Percentiles rank a stretch among this genome's conserved stretches.
Evolutionary conservation across 2,329 filamentous ascomycete species (phyloP).

Genomic region (Amesomyces nigricolor): DNA sequence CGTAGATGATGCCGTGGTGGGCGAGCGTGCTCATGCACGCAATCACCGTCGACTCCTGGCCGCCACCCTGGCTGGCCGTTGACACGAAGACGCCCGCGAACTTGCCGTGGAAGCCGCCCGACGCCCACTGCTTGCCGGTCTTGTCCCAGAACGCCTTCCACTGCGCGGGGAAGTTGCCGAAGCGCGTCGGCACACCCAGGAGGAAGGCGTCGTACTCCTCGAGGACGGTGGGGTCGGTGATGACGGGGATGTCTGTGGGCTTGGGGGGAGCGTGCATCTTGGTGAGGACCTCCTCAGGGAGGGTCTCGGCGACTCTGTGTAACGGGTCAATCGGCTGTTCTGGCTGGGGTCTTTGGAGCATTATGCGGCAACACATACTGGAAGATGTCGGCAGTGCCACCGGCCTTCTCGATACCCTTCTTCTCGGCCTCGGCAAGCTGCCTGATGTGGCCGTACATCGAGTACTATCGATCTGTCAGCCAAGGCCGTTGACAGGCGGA

Average conservation of each 20-base stretch:
- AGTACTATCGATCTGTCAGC: slow-evolving; percentile 56
- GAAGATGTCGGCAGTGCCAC: slow-evolving; percentile 74
- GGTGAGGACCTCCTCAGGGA: slow-evolving; percentile 69
- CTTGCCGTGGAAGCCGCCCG: slow-evolving; percentile 77
- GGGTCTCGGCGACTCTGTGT: slow-evolving; percentile 72
- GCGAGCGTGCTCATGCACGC: slow-evolving; percentile 75
- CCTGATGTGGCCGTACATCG: slow-evolving; percentile 87
- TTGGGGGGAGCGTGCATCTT: slow-evolving; percentile 92
- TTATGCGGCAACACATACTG: slow-evolving; percentile 50
- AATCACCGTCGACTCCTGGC: slow-evolving; percentile 85
- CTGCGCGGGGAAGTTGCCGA: slow-evolving; percentile 94
- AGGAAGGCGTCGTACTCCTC: slow-evolving; percentile 82
- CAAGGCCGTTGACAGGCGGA: neutral
- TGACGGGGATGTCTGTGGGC: slow-evolving; percentile 58
- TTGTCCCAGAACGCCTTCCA: slow-evolving; percentile 93
- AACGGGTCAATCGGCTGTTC: neutral
- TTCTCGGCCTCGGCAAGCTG: slow-evolving; percentile 84
- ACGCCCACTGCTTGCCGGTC: slow-evolving; percentile 77
- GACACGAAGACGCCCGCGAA: slow-evolving; percentile 86
- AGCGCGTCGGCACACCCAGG: slow-evolving; percentile 90
- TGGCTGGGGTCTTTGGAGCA: neutral
- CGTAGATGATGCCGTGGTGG: slow-evolving; percentile 94
- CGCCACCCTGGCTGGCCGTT: slow-evolving; percentile 77
- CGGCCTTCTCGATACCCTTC: slow-evolving; percentile 81
- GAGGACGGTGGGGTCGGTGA: slow-evolving; percentile 53